phyloP scores from a whole-genome alignment of 768 basidiomycete species.

The Amyloporia xantha region DNA sequence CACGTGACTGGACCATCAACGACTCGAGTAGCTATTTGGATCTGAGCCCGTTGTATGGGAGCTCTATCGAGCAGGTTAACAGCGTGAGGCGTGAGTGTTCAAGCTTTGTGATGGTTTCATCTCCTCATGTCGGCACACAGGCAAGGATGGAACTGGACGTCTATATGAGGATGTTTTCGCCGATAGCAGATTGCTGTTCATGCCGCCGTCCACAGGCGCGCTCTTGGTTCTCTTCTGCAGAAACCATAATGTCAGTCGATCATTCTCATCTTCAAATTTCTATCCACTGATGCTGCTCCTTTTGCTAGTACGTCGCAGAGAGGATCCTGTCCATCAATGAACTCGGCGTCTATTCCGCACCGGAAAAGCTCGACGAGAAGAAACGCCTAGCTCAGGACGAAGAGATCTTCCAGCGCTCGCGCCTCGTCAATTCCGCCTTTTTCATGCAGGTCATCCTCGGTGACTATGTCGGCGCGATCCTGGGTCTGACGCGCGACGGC shows the following conservation, averaged over 20 bases:
- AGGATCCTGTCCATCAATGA: conserved; percentile 52
- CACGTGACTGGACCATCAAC: conserved; percentile 39
- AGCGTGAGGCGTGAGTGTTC: conserved; percentile 37
- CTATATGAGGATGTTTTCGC: conserved; percentile 49
- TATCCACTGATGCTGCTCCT: too few relatives aligned
- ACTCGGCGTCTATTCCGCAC: conserved; percentile 36
- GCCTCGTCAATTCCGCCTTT: conserved; percentile 39
- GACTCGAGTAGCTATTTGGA: conserved; percentile 51
- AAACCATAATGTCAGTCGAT: conserved; percentile 46
- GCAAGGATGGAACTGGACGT: conserved; percentile 38
- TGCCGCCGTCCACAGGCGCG: conserved; percentile 48
- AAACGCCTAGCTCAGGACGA: conserved; percentile 36
- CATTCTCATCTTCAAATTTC: too few relatives aligned
- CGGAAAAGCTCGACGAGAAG: conserved; percentile 9
- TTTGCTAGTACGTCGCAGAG: conserved; percentile 52
- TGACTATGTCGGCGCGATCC: conserved; percentile 55
- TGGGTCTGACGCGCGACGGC: conserved; percentile 46
- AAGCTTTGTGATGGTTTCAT: too few relatives aligned
- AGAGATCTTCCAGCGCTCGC: conserved; percentile 51
- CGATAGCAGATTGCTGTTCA: conserved; percentile 44
- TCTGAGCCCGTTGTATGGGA: conserved; percentile 50
- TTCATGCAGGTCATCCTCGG: conserved; percentile 49
- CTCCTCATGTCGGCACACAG: too few relatives aligned
- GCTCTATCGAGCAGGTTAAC: conserved; percentile 33
- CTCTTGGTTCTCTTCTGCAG: conserved; percentile 50